Evolutionary conservation across 352 stramenopile genomes (phyloP), one percentile per base, ranked within the genome.

Genomic region (Pythium monospermum): DNA sequence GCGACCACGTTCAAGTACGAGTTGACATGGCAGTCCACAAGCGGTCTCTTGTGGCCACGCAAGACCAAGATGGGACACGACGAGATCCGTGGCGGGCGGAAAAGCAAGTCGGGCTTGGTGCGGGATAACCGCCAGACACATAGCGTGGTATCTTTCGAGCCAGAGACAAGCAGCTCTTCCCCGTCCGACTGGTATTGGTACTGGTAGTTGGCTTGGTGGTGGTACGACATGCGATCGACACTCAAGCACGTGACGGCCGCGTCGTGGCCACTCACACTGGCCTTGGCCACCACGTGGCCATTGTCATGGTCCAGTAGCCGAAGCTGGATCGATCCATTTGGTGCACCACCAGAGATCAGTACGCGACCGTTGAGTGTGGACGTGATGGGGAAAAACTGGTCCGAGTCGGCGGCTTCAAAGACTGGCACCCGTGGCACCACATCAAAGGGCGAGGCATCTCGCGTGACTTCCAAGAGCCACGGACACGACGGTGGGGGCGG

Each of bases 271-370:
- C 81, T 78, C 10, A 91, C 80, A 48, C 80, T 94, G 1, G 82
- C 84, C 54, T 91, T 91, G 10, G 76, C 84, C 21, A 93, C 53
- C 16, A 94, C 67, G 37, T 92, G 84, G 0, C 80, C 82, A 39
- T 84, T 94, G 53, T 92, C 84, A 5, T 91, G 56, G 45, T 94
- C 84, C 0, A 93, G 28, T 6, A 93, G 50, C 4, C 84, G 77
- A 16, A 94, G 63, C 51, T 92, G 82, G 23, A 94, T 51, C 12
- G 80, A 82, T 2, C 84, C 84, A 48, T 71, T 90, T 2, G 73
- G 73, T 1, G 80, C 82, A 8, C 84, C 84, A 33, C 81, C 84
- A 8, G 74, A 86, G 3, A 89, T 59, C 7, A 93, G 25, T 18
- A 94, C 68, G 19, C 84, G 79, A 0, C 84, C 84, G 49, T 89